Evolutionary conservation across 352 stramenopile species (phyloP).

Genomic region (Pythium coloratum): DNA sequence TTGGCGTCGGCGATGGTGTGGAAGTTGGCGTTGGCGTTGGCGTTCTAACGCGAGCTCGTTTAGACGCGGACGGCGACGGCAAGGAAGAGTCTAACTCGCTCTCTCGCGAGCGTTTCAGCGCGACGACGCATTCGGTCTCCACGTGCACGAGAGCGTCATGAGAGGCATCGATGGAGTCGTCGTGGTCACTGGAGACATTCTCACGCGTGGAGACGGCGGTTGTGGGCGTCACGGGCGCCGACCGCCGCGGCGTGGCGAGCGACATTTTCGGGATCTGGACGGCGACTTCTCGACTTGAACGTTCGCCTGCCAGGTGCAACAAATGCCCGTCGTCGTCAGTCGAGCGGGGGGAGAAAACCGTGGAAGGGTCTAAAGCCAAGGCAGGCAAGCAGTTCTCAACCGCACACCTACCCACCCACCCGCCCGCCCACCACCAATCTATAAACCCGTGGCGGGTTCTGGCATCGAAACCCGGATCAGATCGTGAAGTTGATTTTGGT

Average conservation of each 20-base stretch:
- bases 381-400: conserved; percentile 6
- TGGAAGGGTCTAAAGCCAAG: not conserved
- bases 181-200: not conserved
- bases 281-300: conserved; percentile 11
- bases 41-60: not conserved
- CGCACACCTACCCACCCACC: conserved; percentile 11
- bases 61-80: not conserved
- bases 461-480: not conserved
- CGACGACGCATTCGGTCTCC: conserved; percentile 6
- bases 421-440: conserved; percentile 6
- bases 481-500: not conserved
- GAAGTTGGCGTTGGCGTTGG: not conserved
- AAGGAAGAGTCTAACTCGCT: not conserved
- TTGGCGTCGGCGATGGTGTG: not conserved
- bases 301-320: conserved; percentile 10
- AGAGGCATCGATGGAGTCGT: not conserved
- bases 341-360: conserved; percentile 13
- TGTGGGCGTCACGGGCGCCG: conserved; percentile 2
- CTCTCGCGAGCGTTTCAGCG: conserved; percentile 9
- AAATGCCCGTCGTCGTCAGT: conserved; percentile 15
- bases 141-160: not conserved
- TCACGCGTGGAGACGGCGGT: conserved; percentile 1
- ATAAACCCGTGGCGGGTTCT: conserved; percentile 1
- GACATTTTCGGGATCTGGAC: conserved; percentile 9
- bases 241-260: conserved; percentile 11